These are phyloP conservation scores for Chrysoporthe austroafricana DNA, from an alignment of 2,329 filamentous ascomycete genomes.

Conservation along the genomic window DNA sequence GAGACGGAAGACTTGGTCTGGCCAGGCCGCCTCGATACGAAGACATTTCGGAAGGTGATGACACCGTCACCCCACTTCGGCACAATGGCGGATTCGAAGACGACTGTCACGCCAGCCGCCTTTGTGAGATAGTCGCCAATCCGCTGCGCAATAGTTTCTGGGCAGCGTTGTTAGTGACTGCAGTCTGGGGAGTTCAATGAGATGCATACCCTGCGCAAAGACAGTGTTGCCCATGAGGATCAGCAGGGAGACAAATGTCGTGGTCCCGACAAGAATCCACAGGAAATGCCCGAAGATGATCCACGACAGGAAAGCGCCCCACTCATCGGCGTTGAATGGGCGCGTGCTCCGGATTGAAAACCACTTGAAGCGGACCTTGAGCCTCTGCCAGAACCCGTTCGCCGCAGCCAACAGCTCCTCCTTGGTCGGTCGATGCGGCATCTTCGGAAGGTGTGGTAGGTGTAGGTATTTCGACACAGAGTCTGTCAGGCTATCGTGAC, in stretches of 20 bases:
- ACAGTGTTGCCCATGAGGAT: conserved; percentile 95
- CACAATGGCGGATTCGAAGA: conserved; percentile 97
- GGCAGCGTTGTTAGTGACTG: conserved; percentile 17
- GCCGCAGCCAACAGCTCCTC: conserved; percentile 91
- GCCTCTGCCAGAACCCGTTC: conserved; percentile 87
- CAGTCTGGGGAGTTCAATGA: background rate
- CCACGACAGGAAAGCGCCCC: conserved; percentile 94
- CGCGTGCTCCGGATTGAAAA: conserved; percentile 91
- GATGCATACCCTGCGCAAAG: conserved; percentile 79
- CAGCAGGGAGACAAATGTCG: conserved; percentile 91
- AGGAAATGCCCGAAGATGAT: conserved; percentile 90
- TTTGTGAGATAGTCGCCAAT: conserved; percentile 94
- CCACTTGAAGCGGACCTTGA: conserved; percentile 96
- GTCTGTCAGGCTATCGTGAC: conserved; percentile 42
- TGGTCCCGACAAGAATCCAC: conserved; percentile 96
- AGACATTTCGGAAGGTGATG: conserved; percentile 95
- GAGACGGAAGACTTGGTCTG: conserved; percentile 81
- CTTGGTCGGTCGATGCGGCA: conserved; percentile 88
- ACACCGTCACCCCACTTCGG: conserved; percentile 95
- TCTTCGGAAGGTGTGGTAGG: conserved; percentile 62
- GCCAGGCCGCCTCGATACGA: conserved; percentile 88
- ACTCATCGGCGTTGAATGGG: conserved; percentile 95
- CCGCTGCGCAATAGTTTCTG: conserved; percentile 90
- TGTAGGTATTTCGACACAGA: conserved; percentile 65
- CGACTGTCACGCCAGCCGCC: conserved; percentile 88